Conservation (phyloP, 139 green algal species). For the Deuterostichococcus epilithicus region DNA sequence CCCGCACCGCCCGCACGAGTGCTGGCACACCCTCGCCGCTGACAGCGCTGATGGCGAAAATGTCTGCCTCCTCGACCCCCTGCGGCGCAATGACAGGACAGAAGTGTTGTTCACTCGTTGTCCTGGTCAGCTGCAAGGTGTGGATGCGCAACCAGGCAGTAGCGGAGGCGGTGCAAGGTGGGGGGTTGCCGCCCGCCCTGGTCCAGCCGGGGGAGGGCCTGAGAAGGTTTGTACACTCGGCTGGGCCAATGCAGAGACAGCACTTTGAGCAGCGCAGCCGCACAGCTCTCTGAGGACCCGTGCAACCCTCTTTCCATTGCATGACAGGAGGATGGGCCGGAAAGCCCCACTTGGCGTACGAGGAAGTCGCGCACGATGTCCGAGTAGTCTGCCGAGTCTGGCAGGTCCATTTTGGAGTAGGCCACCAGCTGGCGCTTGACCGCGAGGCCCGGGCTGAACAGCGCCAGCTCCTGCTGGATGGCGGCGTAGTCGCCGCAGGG, state of each 20-base stretch:
- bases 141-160: too few relatives aligned
- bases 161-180: too few relatives aligned
- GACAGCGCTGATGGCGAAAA: conserved; percentile 62
- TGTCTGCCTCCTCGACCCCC: conserved; percentile 11
- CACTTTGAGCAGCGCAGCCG: too few relatives aligned
- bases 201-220: too few relatives aligned
- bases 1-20: conserved; percentile 59
- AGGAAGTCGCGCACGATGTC: conserved; percentile 64
- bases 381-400: conserved; percentile 78
- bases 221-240: too few relatives aligned
- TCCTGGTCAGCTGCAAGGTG: too few relatives aligned
- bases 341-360: conserved; percentile 22
- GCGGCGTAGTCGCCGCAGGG: conserved; percentile 86
- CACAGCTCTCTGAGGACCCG: too few relatives aligned
- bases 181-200: too few relatives aligned
- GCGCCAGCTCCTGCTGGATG: conserved; percentile 83
- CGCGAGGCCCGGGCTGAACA: conserved; percentile 87
- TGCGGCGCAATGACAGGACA: not conserved
- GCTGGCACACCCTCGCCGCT: conserved; percentile 49
- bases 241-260: too few relatives aligned
- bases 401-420: conserved; percentile 93
- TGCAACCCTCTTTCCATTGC: too few relatives aligned
- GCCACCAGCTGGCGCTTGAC: conserved; percentile 80
- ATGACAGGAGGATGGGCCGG: too few relatives aligned
- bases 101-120: too few relatives aligned